phyloP scores from a whole-genome alignment of 352 stramenopile species.

The Pythium plurisporium region DNA sequence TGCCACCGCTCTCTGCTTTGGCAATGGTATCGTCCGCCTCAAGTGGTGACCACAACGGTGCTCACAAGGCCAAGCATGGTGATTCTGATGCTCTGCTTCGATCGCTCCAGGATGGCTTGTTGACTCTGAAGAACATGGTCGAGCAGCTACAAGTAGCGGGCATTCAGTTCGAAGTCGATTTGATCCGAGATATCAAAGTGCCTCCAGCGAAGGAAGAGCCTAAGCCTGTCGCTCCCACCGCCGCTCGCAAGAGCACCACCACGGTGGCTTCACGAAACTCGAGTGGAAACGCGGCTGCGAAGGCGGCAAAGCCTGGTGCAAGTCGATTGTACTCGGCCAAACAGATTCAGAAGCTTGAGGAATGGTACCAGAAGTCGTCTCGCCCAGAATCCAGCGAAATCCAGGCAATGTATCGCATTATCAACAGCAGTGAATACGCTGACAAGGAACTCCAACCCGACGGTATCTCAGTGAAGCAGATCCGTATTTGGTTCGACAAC shows the following conservation, averaged over 20 bases:
- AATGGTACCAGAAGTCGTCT: conserved; percentile 84
- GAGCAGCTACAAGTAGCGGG: conserved; percentile 75
- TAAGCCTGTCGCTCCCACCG: conserved; percentile 26
- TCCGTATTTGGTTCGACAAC: conserved; percentile 88
- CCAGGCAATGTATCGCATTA: conserved; percentile 88
- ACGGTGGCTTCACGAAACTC: conserved; percentile 30
- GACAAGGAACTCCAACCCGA: conserved; percentile 82
- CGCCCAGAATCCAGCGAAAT: conserved; percentile 80
- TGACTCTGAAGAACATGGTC: conserved; percentile 64
- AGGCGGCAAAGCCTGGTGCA: conserved; percentile 67
- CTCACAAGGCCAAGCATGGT: conserved; percentile 11
- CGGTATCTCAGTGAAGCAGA: conserved; percentile 85
- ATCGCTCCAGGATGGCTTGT: conserved; percentile 50
- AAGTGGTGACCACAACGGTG: neutral
- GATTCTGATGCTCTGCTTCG: conserved; percentile 45
- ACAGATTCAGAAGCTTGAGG: conserved; percentile 86
- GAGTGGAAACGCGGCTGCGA: conserved; percentile 18
- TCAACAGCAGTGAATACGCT: conserved; percentile 79
- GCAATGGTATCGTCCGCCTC: conserved; percentile 33
- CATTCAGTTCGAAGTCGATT: conserved; percentile 80
- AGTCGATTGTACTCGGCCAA: conserved; percentile 83
- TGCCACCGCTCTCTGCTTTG: conserved; percentile 27
- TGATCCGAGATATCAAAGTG: conserved; percentile 76
- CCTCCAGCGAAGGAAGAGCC: conserved; percentile 47
- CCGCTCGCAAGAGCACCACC: conserved; percentile 26